Conservation (phyloP, 345 rosid species). For the Gossypium ekmanianum region DNA sequence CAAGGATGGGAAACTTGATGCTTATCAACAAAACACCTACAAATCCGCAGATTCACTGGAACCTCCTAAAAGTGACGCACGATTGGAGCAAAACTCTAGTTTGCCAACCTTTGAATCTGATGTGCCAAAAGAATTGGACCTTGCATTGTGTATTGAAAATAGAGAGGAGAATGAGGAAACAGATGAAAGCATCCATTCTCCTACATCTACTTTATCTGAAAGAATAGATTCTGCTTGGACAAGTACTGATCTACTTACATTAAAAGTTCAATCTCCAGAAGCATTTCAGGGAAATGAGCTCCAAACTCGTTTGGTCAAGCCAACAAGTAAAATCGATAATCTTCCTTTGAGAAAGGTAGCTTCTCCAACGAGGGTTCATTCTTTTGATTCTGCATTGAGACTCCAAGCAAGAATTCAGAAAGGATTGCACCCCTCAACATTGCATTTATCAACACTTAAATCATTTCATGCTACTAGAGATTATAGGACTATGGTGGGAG, state of each 20-base stretch:
- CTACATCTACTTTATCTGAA: constrained; percentile 67
- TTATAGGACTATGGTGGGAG: constrained; percentile 71
- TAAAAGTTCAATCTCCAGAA: constrained; percentile 31
- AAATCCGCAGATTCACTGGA: constrained; percentile 29
- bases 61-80: constrained; percentile 24
- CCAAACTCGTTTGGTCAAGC: constrained; percentile 26
- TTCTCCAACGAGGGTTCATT: constrained; percentile 64
- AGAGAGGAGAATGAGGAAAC: constrained; percentile 37
- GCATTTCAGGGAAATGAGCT: constrained; percentile 35
- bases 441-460: constrained; percentile 51
- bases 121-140: constrained; percentile 27
- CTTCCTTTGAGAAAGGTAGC: constrained; percentile 45
- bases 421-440: constrained; percentile 57
- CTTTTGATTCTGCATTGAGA: constrained; percentile 83
- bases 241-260: constrained; percentile 52
- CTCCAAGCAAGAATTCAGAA: constrained; percentile 52
- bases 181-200: constrained; percentile 36
- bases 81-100: constrained; percentile 26
- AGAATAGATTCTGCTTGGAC: constrained; percentile 97
- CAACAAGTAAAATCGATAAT: constrained; percentile 26
- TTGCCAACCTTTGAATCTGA: constrained; percentile 17
- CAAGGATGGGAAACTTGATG: constrained; percentile 33
- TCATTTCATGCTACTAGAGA: constrained; percentile 94
- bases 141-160: constrained; percentile 24
- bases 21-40: constrained; percentile 22